phyloP scores from a whole-genome alignment of 2,329 filamentous ascomycete genomes.

The Botrytis porri region DNA sequence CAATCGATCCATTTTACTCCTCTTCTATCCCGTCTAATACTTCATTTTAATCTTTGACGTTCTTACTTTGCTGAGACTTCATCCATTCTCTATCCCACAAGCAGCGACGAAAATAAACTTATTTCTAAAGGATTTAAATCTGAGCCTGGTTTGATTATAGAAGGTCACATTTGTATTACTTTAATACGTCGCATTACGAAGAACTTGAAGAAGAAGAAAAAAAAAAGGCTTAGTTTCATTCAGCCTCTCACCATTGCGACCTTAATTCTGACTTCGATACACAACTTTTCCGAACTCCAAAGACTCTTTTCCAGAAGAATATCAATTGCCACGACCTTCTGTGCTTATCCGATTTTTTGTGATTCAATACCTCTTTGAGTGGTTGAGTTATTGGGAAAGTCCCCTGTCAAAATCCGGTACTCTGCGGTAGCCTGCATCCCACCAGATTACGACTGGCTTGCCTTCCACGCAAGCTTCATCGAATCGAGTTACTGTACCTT shows the following conservation, averaged over 20 bases:
- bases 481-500: conserved; percentile 21
- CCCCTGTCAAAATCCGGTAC: conserved; percentile 30
- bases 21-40: background rate
- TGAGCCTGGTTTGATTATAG: conserved; percentile 9
- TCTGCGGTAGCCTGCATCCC: conserved; percentile 33
- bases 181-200: conserved; percentile 4
- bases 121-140: background rate
- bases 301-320: conserved; percentile 35
- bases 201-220: too few relatives aligned
- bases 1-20: background rate
- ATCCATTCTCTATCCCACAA: background rate
- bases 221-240: background rate
- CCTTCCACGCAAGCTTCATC: conserved; percentile 25
- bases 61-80: conserved; percentile 8
- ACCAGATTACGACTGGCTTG: conserved; percentile 33
- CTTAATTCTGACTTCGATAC: conserved; percentile 25
- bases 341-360: conserved; percentile 30
- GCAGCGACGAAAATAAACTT: background rate
- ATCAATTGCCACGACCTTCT: conserved; percentile 31
- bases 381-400: conserved; percentile 26
- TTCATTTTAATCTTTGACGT: conserved; percentile 5
- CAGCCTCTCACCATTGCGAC: conserved; percentile 26
- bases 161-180: conserved; percentile 13
- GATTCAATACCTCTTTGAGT: conserved; percentile 19
- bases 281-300: conserved; percentile 29